A percentile compares a stretch with the other conserved stretches of the same genome.
Evolutionary conservation across 495 filamentous ascomycete species (phyloP).

Genomic region (Podospora sp.): DNA sequence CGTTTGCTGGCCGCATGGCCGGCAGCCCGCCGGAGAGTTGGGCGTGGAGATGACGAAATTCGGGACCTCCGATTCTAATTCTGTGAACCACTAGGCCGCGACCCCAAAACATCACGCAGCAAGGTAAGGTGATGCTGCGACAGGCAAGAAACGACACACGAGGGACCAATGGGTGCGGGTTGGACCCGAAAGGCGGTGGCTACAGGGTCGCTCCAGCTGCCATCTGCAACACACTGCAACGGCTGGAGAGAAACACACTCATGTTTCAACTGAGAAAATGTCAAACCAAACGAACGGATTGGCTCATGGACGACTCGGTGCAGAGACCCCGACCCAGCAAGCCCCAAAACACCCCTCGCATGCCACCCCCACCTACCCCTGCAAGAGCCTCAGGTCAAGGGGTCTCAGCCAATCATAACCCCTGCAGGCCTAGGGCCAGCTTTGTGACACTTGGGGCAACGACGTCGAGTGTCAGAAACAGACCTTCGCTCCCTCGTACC

Average conservation of each 20-base stretch:
- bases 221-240: constrained; percentile 17
- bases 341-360: constrained; percentile 8
- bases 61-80: neutral
- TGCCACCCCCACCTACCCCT: constrained; percentile 18
- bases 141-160: neutral
- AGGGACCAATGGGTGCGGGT: neutral
- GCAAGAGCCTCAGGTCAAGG: constrained; percentile 38
- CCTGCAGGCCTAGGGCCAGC: constrained; percentile 31
- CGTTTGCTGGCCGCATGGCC: constrained; percentile 7
- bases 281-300: constrained; percentile 39
- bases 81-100: neutral
- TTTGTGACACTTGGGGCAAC: constrained; percentile 41
- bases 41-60: neutral
- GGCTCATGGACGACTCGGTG: constrained; percentile 17
- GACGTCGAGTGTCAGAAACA: constrained; percentile 37
- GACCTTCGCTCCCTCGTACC: constrained; percentile 28
- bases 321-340: constrained; percentile 17
- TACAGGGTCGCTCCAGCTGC: neutral
- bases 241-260: constrained; percentile 35
- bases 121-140: neutral
- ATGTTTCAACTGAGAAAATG: constrained; percentile 38
- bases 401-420: constrained; percentile 34
- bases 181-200: neutral
- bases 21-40: neutral
- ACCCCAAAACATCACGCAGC: neutral